Conservation (phyloP, 2,329 filamentous ascomycete species). For the Coniella lustricola region DNA sequence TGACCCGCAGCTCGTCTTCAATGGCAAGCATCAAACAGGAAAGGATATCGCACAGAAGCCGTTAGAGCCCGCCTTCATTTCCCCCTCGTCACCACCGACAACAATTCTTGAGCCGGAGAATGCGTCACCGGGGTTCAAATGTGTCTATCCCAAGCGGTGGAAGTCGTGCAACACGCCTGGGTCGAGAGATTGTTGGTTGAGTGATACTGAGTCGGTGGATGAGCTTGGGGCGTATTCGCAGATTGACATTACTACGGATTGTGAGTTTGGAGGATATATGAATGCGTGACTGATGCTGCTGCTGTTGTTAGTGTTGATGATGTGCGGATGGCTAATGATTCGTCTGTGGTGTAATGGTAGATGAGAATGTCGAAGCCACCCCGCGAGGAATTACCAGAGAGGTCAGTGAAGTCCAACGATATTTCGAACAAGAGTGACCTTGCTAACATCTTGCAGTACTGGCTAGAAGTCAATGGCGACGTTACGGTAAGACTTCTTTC, state of each 20-base stretch:
- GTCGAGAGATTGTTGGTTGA: slow-evolving; percentile 14
- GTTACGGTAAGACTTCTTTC: slow-evolving; percentile 2
- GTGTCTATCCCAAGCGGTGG: slow-evolving; percentile 12
- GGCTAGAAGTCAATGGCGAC: slow-evolving; percentile 13
- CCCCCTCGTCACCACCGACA: neutral
- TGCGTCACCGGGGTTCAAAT: slow-evolving; percentile 10
- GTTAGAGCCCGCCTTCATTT: neutral
- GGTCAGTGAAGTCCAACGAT: neutral
- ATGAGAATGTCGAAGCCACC: slow-evolving; percentile 8
- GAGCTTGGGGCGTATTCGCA: slow-evolving; percentile 11
- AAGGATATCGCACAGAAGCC: neutral
- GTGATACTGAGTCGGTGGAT: slow-evolving; percentile 6
- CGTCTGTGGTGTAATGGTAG: neutral
- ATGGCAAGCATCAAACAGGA: neutral
- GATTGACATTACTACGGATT: slow-evolving; percentile 13
- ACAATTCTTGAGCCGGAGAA: slow-evolving; percentile 5
- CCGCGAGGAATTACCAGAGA: slow-evolving; percentile 11
- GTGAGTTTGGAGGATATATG: no score
- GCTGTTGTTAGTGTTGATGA: no score
- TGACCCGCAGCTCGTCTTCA: slow-evolving; percentile 6
- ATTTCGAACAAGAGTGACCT: neutral
- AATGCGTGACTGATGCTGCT: no score
- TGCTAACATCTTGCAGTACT: slow-evolving; percentile 5
- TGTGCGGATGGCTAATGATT: no score
- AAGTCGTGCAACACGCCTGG: slow-evolving; percentile 8